Evolutionary conservation across 2,329 filamentous ascomycete species (phyloP), one percentile per base, ranked within the genome.

Genomic region (Cyphellophora europaea): DNA sequence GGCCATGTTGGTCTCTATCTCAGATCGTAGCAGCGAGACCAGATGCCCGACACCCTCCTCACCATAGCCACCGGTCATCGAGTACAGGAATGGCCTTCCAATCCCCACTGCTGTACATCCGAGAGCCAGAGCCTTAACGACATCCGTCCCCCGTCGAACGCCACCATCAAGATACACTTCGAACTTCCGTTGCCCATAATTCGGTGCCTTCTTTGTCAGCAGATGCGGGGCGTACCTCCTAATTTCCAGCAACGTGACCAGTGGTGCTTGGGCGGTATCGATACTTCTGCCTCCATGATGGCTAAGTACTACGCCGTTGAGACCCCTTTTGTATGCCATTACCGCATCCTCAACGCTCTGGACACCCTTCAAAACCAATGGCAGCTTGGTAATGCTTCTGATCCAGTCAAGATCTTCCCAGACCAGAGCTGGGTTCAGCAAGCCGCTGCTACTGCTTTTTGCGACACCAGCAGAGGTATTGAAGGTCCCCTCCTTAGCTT

Each of bases 1-100:
- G 15, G 71, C 67, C 77, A 82, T 82, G 2, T 75, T 74, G 2
- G 72, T 78, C 45, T 77, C 69, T 3, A 82, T 53, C 51, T 82
- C 77, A 40, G 81, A 76, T 35, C 62, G 62, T 11, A 75, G 43
- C 13, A 71, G 66, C 27, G 14, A 16, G 27, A 71, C 65, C 35
- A 70, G 56, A 52, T 70, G 65, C 45, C 69, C 63, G 13, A 71
- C 66, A 1, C 70, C 69, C 36, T 67, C 66, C 43, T 69, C 65
- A 3, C 69, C 69, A n/a, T n/a, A n/a, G n/a, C n/a, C n/a, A n/a
- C n/a, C n/a, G n/a, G n/a, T n/a, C 41, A 72, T 72, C 8, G 33
- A 63, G 42, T 70, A 74, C n/a, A 74, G 50, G 42, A 68, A 68
- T 11, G 67, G 69, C 11, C 70, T 53, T 0, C 69, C 71, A 35